These are phyloP conservation scores for Aureoboletus auriporus DNA, from an alignment of 768 basidiomycete genomes.

Conservation along the genomic window DNA sequence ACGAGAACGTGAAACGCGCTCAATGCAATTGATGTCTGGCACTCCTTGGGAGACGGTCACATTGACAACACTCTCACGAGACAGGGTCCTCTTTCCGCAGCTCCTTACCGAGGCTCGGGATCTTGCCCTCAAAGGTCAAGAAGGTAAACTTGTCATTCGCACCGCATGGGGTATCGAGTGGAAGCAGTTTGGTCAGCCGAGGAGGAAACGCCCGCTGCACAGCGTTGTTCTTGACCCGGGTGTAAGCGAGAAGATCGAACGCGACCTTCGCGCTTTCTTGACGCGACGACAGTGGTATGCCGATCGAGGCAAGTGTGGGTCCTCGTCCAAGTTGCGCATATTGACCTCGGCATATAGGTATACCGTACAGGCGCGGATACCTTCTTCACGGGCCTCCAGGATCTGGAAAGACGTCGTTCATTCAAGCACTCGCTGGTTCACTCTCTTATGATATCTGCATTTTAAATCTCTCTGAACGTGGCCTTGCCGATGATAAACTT, in stretches of 20 bases:
- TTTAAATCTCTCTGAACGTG: constrained; percentile 92
- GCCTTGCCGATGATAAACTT: constrained; percentile 94
- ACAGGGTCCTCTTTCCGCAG: constrained; percentile 73
- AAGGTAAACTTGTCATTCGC: constrained; percentile 93
- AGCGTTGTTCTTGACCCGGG: constrained; percentile 87
- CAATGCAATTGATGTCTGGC: constrained; percentile 88
- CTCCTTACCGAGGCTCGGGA: constrained; percentile 88
- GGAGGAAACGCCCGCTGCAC: constrained; percentile 77
- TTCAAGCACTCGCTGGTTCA: constrained; percentile 92
- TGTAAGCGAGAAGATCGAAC: constrained; percentile 78
- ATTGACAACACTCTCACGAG: constrained; percentile 86
- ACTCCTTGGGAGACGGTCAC: constrained; percentile 97
- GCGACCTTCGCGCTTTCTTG: constrained; percentile 80
- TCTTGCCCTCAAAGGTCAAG: constrained; percentile 78
- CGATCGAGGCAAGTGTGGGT: constrained; percentile 68
- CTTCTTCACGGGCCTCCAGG: constrained; percentile 95
- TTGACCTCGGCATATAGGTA: constrained; percentile 50
- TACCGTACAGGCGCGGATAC: constrained; percentile 95
- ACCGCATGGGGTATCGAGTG: constrained; percentile 97
- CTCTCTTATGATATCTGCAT: constrained; percentile 94
- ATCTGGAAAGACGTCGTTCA: constrained; percentile 97
- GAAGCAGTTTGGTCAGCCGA: constrained; percentile 91
- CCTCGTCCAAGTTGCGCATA: background rate
- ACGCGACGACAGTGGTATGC: constrained; percentile 90
- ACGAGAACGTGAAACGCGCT: constrained; percentile 89